Evolutionary conservation across 768 basidiomycete genomes (phyloP).

Genomic region (Rickenella mellea): DNA sequence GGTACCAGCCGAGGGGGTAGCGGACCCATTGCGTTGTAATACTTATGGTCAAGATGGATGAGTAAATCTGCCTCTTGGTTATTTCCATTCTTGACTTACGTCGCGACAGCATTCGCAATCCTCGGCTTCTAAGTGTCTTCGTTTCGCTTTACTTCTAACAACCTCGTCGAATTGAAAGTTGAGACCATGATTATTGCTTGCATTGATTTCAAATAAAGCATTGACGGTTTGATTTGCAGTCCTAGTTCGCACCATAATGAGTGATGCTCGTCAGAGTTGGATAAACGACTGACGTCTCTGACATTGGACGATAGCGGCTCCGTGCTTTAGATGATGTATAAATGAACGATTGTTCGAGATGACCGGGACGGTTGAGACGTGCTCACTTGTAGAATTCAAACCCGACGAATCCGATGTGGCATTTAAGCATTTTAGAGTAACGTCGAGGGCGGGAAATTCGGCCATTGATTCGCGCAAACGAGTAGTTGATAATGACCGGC

Average conservation of each 20-base stretch:
- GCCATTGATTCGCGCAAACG: too few relatives aligned
- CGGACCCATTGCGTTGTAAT: slow-evolving; percentile 69
- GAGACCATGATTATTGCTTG: slow-evolving; percentile 53
- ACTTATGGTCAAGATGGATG: slow-evolving; percentile 32
- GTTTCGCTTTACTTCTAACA: slow-evolving; percentile 53
- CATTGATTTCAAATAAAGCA: slow-evolving; percentile 56
- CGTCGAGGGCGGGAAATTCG: too few relatives aligned
- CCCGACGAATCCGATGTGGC: too few relatives aligned
- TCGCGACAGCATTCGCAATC: slow-evolving; percentile 80
- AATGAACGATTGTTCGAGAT: too few relatives aligned
- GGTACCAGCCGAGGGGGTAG: slow-evolving; percentile 54
- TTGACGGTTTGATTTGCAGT: slow-evolving; percentile 41
- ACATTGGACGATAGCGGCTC: too few relatives aligned
- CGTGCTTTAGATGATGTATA: too few relatives aligned
- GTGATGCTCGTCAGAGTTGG: neutral
- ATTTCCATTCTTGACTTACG: slow-evolving; percentile 30
- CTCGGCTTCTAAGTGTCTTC: slow-evolving; percentile 58
- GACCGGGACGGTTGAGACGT: too few relatives aligned
- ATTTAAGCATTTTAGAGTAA: too few relatives aligned
- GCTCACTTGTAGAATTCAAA: too few relatives aligned
- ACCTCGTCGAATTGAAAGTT: slow-evolving; percentile 69
- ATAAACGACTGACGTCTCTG: too few relatives aligned
- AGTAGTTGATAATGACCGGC: too few relatives aligned
- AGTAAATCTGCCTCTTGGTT: neutral
- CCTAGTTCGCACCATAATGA: slow-evolving; percentile 10